A percentile compares a stretch with the other conserved stretches of the same genome.
phyloP scores from a whole-genome alignment of 2,329 filamentous ascomycete species.

The Sclerotinia sclerotiorum region DNA sequence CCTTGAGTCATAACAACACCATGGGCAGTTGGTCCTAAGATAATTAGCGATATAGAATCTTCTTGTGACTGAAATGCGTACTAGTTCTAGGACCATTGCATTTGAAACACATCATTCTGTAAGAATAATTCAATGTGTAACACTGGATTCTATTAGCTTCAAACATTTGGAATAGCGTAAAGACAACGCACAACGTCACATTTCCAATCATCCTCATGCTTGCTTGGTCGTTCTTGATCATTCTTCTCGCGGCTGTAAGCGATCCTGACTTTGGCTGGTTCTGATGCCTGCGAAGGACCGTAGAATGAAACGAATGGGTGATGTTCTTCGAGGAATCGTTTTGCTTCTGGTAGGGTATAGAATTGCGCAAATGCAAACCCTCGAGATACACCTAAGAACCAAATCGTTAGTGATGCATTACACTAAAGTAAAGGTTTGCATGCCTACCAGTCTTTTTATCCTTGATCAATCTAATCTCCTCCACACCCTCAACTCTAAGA shows the following conservation, averaged over 20 bases:
- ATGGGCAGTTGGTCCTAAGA: slow-evolving; percentile 39
- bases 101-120: slow-evolving; percentile 56
- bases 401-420: slow-evolving; percentile 23
- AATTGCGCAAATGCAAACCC: slow-evolving; percentile 59
- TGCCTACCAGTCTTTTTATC: slow-evolving; percentile 56
- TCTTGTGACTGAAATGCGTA: slow-evolving; percentile 38
- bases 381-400: slow-evolving; percentile 50
- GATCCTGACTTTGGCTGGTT: slow-evolving; percentile 44
- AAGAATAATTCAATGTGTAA: slow-evolving; percentile 55
- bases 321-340: slow-evolving; percentile 53
- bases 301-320: slow-evolving; percentile 52
- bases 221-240: slow-evolving; percentile 47
- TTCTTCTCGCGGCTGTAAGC: slow-evolving; percentile 54
- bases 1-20: slow-evolving; percentile 41
- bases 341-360: slow-evolving; percentile 48
- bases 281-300: slow-evolving; percentile 44
- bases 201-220: slow-evolving; percentile 56
- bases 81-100: slow-evolving; percentile 56
- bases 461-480: slow-evolving; percentile 57
- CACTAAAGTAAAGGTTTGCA: slow-evolving; percentile 25
- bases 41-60: slow-evolving; percentile 31
- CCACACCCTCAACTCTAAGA: slow-evolving; percentile 52
- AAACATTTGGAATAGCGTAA: not conserved
- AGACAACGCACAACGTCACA: slow-evolving; percentile 49
- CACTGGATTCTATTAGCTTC: slow-evolving; percentile 46